Base-by-base conservation (phyloP, 495 filamentous ascomycete genomes). In the Xylaria flabelliformis region DNA sequence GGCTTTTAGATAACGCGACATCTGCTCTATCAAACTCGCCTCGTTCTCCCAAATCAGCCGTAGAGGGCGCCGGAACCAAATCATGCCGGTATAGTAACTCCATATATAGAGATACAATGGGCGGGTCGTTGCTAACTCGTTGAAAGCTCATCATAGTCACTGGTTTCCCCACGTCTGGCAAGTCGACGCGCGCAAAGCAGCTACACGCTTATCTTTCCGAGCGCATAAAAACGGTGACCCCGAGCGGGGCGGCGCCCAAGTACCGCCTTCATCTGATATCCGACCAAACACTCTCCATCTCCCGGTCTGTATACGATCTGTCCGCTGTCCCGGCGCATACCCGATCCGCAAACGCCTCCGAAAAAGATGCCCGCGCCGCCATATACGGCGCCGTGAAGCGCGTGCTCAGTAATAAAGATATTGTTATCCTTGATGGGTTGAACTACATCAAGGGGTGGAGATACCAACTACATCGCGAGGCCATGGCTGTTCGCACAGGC, bases 391-490 rank as follows among this genome's bases (percentile, higher is more conserved):
- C 95, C 53, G 89, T 97, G 39, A 98, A 97, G 84, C 89, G 96
- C 48, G 86, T 88, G 48, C 86, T 99, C 36, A 88, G 88, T 24
- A 87, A 88, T 36, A 91, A 94, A 74, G 93, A 92, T 74, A 90
- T 99, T 71, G 94, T 98, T 70, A 89, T 99, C 58, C 87, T 94
- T 8, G 94, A 97, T 81, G 92, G 92, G 8, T 87, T 95, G 78
- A 98, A 98, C 78, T 98, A 98, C 82, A 99, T 99, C 83, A 99
- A 99, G 81, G 96, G 96, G 29, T 98, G 92, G 86, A 87, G 96
- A 53, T 99, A 99, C 80, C 96, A 99, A 84, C 86, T 99, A 2
- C 95, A 90, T 84, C 98, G 96, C 80, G 96, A 98, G 82, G 90
- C 94, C 4, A 98, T 98, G 80, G 94, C 95, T 32, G 82, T 93